Conservation (phyloP, 1,284 basidiomycete genomes). For the Gomphus bonarii region DNA sequence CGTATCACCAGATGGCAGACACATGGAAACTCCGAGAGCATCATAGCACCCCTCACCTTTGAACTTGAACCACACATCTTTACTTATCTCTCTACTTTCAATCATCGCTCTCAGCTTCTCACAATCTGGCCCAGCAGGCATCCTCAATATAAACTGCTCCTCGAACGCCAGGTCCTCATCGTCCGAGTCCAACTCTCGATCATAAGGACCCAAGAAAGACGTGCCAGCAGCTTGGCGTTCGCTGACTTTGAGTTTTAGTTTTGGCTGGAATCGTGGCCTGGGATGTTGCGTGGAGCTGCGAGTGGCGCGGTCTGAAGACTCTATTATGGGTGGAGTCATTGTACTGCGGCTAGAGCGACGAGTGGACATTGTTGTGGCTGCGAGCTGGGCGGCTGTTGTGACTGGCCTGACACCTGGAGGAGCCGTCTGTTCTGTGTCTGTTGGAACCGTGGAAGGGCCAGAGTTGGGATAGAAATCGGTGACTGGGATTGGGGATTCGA, state of each 20-base stretch:
- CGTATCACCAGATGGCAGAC: background rate
- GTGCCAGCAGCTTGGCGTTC: constrained; percentile 66
- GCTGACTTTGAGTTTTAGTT: constrained; percentile 64
- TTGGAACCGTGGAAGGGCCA: background rate
- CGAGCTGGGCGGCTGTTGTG: background rate
- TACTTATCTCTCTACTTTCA: constrained; percentile 62
- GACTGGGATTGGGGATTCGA: background rate
- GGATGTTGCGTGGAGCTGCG: constrained; percentile 27
- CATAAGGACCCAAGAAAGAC: constrained; percentile 81
- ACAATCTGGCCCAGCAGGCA: constrained; percentile 79
- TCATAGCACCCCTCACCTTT: constrained; percentile 50
- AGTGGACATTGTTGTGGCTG: constrained; percentile 1
- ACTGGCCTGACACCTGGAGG: background rate
- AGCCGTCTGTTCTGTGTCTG: background rate
- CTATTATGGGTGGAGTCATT: background rate
- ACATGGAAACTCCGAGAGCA: background rate
- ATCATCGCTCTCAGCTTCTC: constrained; percentile 77
- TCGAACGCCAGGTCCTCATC: constrained; percentile 94
- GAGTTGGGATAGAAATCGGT: background rate
- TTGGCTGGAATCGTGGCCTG: constrained; percentile 74
- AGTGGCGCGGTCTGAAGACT: constrained; percentile 21
- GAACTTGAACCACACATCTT: constrained; percentile 97
- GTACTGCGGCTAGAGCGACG: constrained; percentile 7
- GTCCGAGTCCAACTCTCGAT: constrained; percentile 90
- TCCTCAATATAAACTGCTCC: constrained; percentile 91